Evolutionary conservation across 805 yeast species (phyloP), one percentile per base, ranked within the genome.

Genomic region (Yarrowia sp.): DNA sequence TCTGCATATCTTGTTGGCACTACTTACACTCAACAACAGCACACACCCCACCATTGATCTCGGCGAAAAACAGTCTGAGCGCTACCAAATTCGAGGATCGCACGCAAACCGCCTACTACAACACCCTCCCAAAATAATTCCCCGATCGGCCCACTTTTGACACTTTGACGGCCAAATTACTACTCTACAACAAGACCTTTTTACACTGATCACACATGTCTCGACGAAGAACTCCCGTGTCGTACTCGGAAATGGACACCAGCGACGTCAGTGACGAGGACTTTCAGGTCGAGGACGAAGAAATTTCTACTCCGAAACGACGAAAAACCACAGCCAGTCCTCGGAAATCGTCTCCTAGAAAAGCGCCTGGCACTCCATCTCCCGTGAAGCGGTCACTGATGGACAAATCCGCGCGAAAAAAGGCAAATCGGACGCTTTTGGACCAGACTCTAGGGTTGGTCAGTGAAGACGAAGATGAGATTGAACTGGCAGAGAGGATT

Each of bases 381-480:
- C 64, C 64, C 3, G 35, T 44, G 36, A 58, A 58, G 36, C 41
- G 64, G 14, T 33, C 64, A 4, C 7, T 22, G n/a, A 8, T 17
- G 15, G 83, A 84, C 65, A 71, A 73, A 47, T 77, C 83, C 1
- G 89, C 89, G 1, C 71, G 82, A 31, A 79, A 80, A 68, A 72
- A 81, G 65, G 85, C 89, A 0, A 72, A 77, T 22, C 69, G 69
- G 28, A 73, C 77, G 4, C 75, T 74, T 18, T 28, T 77, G 75
- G 65, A 68, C 72, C 60, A 66, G 72, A 53, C 68, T 76, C 61
- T 71, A 75, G 70, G 70, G n/a, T 73, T 69, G 14, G 76, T 72
- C 8, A 76, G 74, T 13, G 80, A 55, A n/a, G 61, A 74, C 8
- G 64, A 58, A 17, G 64, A 58, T 8, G 64, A 58, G 10, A 43